Base-by-base conservation (phyloP, 768 basidiomycete species). In the Russula ochroleuca region DNA sequence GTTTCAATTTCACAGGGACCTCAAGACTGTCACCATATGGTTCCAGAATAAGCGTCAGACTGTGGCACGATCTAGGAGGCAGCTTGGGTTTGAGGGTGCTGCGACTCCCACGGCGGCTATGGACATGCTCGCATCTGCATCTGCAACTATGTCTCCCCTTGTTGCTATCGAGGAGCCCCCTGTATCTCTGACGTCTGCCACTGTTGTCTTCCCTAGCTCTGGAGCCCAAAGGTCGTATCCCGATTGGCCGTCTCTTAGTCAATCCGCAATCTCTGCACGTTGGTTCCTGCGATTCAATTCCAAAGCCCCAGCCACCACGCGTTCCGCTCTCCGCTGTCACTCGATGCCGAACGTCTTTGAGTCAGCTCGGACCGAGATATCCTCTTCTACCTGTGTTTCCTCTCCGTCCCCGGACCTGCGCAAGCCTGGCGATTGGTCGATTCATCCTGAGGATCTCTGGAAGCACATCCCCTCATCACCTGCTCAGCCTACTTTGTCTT, bases 21-120 rank as follows among this genome's bases (percentile, higher is more conserved):
- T 78, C 70, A 81, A 79, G 72, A 75, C 78, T 13, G 67, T 80
- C 64, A 80, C 87, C n/a, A 85, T 90, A 45, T 91, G 88, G 88
- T 90, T 90, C 72, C 88, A 91, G 74, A 91, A 91, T 72, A 88
- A 85, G 74, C 85, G 88, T 17, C 87, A 90, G 69, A 85, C 73
- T 40, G 61, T 51, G 33, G 54, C 63, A 6, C 63, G 63, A 21
- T 61, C 75, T 53, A 79, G 78, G 62, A 76, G 74, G 69, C 71
- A 68, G 52, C 53, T 37, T 28, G 56, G 47, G 61, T 64, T 64
- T 70, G 63, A 45, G 21, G 57, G 35, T 53, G 43, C 23, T 35
- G 10, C 23, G 31, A 25, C 40, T 14, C 15, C 45, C 8, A 54
- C 63, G 25, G 54, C 57, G 7, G 48, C 60, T 37, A 68, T 67